Evolutionary conservation across 371 early-diverging fungal species (phyloP), one percentile per base, ranked within the genome.

Genomic region (Nosema muscidifuracis): DNA sequence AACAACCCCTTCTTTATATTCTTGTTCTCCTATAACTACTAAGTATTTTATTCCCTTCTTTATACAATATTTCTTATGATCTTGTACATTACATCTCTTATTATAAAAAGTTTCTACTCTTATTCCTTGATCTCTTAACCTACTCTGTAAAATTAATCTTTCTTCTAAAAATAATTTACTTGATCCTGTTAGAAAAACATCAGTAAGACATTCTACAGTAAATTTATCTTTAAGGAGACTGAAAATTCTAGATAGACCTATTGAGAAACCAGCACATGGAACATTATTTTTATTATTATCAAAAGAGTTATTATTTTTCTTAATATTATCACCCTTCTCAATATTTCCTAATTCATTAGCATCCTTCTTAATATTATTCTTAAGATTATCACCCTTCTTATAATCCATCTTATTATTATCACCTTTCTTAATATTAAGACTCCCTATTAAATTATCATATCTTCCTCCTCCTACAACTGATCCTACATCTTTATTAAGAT

Each of bases 401-500:
- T n/a, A n/a, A n/a, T n/a, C n/a, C n/a, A n/a, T n/a, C n/a, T n/a
- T n/a, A n/a, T n/a, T n/a, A n/a, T n/a, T n/a, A n/a, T n/a, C n/a
- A n/a, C n/a, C n/a, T n/a, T n/a, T n/a, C n/a, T n/a, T n/a, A n/a
- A n/a, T n/a, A 7, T 38, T 13, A 38, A 98, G 91, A 90, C 91
- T 91, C 50, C 92, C 92, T 2, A 96, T 96, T 74, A 98, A 86
- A 64, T 92, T 88, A 77, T 98, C 99, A 83, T 98, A 98, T 57
- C 99, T 90, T 18, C 99, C 99, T 74, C 99, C 99, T 2, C 93
- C 96, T 33, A 94, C 92, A 68, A 98, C 89, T 3, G 96, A 94
- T n/a, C 99, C 97, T 20, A 95, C 88, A 31, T 76, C 67, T 18
- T 34, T 33, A 47, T 74, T 73, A 10, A 43, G 86, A 38, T 92